Conservation (phyloP, 176 grass and related monocot species). For the Oryza glaberrima region DNA sequence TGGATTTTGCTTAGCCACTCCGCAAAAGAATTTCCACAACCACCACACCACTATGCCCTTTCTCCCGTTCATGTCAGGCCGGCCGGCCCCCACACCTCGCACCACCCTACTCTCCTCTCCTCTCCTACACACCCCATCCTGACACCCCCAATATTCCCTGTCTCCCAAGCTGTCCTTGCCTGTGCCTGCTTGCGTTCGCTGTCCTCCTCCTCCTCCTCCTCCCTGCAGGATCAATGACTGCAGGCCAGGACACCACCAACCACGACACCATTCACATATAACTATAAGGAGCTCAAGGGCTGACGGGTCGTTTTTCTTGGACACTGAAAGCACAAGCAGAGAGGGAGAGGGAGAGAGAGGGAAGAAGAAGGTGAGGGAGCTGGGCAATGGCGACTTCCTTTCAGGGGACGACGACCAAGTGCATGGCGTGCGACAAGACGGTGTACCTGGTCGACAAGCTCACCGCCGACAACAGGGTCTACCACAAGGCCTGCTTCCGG, state of each 20-base stretch:
- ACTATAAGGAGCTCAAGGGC: conserved; percentile 20
- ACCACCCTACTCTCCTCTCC: background rate
- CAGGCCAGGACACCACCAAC: conserved; percentile 46
- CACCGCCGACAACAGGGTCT: conserved; percentile 92
- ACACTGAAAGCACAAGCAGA: background rate
- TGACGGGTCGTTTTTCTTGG: background rate
- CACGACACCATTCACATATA: conserved; percentile 41
- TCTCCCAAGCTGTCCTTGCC: conserved; percentile 48
- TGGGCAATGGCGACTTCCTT: conserved; percentile 63
- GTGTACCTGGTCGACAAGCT: conserved; percentile 99
- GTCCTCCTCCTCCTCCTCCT: background rate
- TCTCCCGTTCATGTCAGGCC: background rate
- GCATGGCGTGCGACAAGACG: conserved; percentile 95
- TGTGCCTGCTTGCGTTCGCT: conserved; percentile 5
- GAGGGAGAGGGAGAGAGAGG: background rate
- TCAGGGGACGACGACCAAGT: conserved; percentile 88
- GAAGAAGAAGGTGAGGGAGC: too few species aligned
- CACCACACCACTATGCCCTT: background rate
- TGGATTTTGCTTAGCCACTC: conserved; percentile 44
- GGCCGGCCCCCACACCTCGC: conserved; percentile 1
- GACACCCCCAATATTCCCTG: conserved; percentile 47
- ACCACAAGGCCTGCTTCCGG: conserved; percentile 97
- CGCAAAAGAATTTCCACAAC: conserved; percentile 43
- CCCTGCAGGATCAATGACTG: conserved; percentile 42
- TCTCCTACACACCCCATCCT: background rate